phyloP scores from a whole-genome alignment of 2,329 filamentous ascomycete species.

The Teratosphaeriaceae sp. region DNA sequence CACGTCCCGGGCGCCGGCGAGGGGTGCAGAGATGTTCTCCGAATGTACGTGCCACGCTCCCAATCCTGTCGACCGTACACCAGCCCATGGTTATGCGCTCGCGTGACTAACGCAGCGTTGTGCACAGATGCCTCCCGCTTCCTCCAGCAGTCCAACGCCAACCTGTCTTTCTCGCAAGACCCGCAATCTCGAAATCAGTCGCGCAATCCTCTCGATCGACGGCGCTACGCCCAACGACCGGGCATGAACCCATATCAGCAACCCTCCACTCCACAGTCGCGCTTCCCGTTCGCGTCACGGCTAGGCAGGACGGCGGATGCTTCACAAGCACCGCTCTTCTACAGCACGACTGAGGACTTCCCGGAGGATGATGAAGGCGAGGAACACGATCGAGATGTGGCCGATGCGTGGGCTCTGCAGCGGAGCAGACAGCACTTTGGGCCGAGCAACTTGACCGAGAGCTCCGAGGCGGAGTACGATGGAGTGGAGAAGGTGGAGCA shows the following conservation, averaged over 20 bases:
- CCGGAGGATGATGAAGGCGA: constrained; percentile 90
- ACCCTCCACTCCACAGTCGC: constrained; percentile 60
- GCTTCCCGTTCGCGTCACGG: constrained; percentile 76
- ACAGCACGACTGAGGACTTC: constrained; percentile 83
- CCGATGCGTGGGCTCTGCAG: constrained; percentile 90
- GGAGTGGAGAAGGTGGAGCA: constrained; percentile 36
- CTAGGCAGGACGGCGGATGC: constrained; percentile 45
- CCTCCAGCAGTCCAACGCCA: constrained; percentile 91
- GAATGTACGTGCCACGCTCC: constrained; percentile 66
- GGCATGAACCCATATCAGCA: constrained; percentile 71
- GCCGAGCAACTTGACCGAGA: constrained; percentile 75
- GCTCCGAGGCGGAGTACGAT: constrained; percentile 72
- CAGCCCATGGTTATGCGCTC: constrained; percentile 22
- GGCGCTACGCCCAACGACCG: constrained; percentile 40
- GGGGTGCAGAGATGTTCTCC: constrained; percentile 61
- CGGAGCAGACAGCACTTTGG: constrained; percentile 84
- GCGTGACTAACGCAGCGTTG: constrained; percentile 38
- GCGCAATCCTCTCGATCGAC: constrained; percentile 43
- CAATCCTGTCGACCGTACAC: constrained; percentile 23
- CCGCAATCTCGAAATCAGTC: constrained; percentile 32
- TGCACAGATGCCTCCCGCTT: constrained; percentile 86
- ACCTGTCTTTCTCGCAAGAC: constrained; percentile 63
- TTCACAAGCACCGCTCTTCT: constrained; percentile 88
- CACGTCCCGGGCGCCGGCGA: not conserved
- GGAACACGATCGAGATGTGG: constrained; percentile 82